Percentiles rank a stretch among this genome's conserved stretches.
phyloP scores from a whole-genome alignment of 2,329 filamentous ascomycete species.

The Colletotrichum euphorbiae region DNA sequence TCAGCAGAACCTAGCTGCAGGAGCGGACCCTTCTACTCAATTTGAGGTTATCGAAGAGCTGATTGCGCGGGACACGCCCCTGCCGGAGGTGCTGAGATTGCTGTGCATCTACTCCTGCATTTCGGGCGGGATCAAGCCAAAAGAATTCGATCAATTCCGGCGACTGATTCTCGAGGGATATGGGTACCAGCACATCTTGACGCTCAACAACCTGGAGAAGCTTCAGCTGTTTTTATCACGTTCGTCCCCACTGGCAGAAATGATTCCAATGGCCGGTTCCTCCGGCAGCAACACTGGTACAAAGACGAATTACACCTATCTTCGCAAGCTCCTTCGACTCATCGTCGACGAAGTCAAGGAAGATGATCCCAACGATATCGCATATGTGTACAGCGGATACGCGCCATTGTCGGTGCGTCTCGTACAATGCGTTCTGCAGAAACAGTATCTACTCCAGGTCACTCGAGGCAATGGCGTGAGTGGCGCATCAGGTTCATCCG shows the following conservation, averaged over 20 bases:
- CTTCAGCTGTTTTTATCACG: constrained; percentile 86
- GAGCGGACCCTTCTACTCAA: constrained; percentile 87
- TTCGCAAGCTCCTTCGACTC: constrained; percentile 86
- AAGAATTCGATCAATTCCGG: constrained; percentile 91
- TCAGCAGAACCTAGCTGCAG: constrained; percentile 94
- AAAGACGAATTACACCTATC: constrained; percentile 90
- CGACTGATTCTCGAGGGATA: constrained; percentile 91
- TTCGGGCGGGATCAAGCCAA: constrained; percentile 86
- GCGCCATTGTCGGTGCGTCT: constrained; percentile 91
- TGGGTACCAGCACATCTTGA: constrained; percentile 93
- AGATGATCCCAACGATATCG: constrained; percentile 90
- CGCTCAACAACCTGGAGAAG: constrained; percentile 88
- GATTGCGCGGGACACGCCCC: constrained; percentile 86
- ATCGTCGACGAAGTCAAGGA: constrained; percentile 98
- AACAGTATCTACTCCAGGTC: constrained; percentile 81
- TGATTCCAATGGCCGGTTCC: constrained; percentile 79
- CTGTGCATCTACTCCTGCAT: constrained; percentile 93
- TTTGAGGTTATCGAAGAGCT: constrained; percentile 93
- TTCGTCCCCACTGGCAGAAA: constrained; percentile 80
- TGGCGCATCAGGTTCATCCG: constrained; percentile 55
- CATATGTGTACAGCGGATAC: constrained; percentile 98
- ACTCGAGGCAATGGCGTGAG: constrained; percentile 70
- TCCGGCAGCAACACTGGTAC: constrained; percentile 71
- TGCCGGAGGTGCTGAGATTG: constrained; percentile 84
- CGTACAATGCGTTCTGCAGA: constrained; percentile 93